These are phyloP conservation scores for Linum tenue DNA, from an alignment of 345 rosid species.

Conservation along the genomic window DNA sequence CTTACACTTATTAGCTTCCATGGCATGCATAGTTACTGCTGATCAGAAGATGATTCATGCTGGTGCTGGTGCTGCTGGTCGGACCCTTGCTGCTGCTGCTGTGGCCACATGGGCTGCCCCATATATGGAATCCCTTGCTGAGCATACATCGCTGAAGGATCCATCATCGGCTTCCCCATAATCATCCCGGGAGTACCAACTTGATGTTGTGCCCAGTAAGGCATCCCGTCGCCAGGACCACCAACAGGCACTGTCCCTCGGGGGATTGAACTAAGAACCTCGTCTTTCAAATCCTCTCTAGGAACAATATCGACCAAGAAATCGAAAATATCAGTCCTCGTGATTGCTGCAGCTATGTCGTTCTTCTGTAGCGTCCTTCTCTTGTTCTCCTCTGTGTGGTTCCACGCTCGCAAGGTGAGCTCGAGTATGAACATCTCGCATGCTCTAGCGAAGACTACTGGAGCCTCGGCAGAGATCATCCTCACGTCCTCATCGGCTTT, in stretches of 20 bases:
- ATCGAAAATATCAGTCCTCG: not conserved
- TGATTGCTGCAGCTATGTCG: not conserved
- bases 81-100: not conserved
- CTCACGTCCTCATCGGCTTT: slow-evolving; percentile 2
- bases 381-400: slow-evolving; percentile 5
- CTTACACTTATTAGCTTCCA: not conserved
- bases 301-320: not conserved
- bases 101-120: not conserved
- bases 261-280: not conserved
- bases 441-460: not conserved
- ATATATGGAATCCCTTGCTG: not conserved
- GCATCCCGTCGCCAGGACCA: not conserved
- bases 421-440: slow-evolving; percentile 6
- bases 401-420: not conserved
- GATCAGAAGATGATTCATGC: not conserved
- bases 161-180: not conserved
- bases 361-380: not conserved
- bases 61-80: not conserved
- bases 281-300: not conserved
- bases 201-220: not conserved
- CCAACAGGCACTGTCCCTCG: not conserved
- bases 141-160: not conserved
- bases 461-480: slow-evolving; percentile 1
- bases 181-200: not conserved
- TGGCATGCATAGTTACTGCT: not conserved